Conservation (phyloP, 257 asterid species). For the Gentiana dahurica region DNA sequence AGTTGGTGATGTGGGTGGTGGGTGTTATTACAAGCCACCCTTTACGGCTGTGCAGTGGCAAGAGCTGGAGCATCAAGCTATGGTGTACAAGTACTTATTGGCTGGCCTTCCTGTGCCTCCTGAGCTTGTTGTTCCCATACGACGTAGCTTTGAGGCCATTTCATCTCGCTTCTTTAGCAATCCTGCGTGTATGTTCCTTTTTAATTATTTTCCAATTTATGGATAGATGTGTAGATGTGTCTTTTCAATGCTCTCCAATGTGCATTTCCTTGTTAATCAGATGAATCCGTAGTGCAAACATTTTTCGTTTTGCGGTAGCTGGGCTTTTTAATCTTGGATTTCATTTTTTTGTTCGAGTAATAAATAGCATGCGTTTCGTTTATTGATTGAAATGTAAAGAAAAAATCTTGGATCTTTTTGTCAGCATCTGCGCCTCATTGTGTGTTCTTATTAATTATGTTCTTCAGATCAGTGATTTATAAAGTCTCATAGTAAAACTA, state of each 20-base stretch:
- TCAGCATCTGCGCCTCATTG: too few relatives aligned
- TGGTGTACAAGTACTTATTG: slow-evolving; percentile 81
- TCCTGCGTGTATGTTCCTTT: slow-evolving; percentile 42
- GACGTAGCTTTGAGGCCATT: slow-evolving; percentile 77
- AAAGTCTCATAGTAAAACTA: too few relatives aligned
- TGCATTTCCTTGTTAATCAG: too few relatives aligned
- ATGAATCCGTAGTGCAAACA: too few relatives aligned
- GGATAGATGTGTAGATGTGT: slow-evolving; percentile 5
- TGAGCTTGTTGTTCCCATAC: slow-evolving; percentile 78
- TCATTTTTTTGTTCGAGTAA: neutral
- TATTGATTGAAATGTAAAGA: too few relatives aligned
- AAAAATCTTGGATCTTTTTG: too few relatives aligned
- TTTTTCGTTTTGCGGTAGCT: too few relatives aligned
- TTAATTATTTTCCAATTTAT: neutral
- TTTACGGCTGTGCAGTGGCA: slow-evolving; percentile 96
- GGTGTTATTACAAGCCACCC: slow-evolving; percentile 53
- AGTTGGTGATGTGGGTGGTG: slow-evolving; percentile 40
- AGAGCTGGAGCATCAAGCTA: slow-evolving; percentile 96
- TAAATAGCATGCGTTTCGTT: too few relatives aligned
- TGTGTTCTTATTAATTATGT: neutral
- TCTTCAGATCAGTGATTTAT: too few relatives aligned
- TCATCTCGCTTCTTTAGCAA: slow-evolving; percentile 63
- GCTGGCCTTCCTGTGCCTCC: slow-evolving; percentile 91
- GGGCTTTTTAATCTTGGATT: neutral
- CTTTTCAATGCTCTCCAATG: neutral